phyloP scores from a whole-genome alignment of 2,329 filamentous ascomycete genomes.

The Colletotrichum coccodes region DNA sequence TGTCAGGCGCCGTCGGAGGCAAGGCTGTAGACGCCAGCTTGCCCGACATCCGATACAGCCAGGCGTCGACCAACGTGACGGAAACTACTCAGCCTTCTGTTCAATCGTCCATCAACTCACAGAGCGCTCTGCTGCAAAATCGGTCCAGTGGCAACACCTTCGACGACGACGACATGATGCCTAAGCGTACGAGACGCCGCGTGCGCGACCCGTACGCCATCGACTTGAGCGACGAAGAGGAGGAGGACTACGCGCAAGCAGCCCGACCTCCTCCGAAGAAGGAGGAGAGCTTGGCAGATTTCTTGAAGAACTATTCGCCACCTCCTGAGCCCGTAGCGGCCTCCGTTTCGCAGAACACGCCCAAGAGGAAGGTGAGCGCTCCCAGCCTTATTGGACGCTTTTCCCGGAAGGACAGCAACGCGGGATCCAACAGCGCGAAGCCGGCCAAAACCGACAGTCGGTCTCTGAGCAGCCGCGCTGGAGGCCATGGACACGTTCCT shows the following conservation, averaged over 20 bases:
- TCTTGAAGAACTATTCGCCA: constrained; percentile 76
- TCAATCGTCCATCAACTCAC: constrained; percentile 78
- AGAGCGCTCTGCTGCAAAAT: constrained; percentile 72
- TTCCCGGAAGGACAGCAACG: constrained; percentile 48
- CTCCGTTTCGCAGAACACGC: constrained; percentile 44
- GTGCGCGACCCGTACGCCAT: constrained; percentile 95
- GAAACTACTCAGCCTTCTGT: constrained; percentile 66
- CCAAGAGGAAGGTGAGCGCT: constrained; percentile 73
- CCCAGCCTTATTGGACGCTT: constrained; percentile 72
- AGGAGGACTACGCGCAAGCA: constrained; percentile 59
- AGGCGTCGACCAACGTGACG: constrained; percentile 65
- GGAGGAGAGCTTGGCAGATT: constrained; percentile 79
- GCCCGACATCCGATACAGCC: constrained; percentile 65
- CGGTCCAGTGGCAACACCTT: constrained; percentile 49
- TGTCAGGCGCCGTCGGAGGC: constrained; percentile 64
- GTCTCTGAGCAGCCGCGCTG: constrained; percentile 52
- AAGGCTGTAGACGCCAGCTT: constrained; percentile 68
- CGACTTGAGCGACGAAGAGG: constrained; percentile 78
- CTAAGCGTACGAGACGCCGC: constrained; percentile 79
- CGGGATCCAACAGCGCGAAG: constrained; percentile 38
- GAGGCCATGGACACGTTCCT: constrained; percentile 58
- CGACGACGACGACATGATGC: constrained; percentile 66
- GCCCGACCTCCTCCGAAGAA: constrained; percentile 52
- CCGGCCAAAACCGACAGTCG: constrained; percentile 44
- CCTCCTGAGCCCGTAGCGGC: constrained; percentile 60